Base-by-base conservation (phyloP, 2,329 filamentous ascomycete species). In the Zasmidium citrigriseum region DNA sequence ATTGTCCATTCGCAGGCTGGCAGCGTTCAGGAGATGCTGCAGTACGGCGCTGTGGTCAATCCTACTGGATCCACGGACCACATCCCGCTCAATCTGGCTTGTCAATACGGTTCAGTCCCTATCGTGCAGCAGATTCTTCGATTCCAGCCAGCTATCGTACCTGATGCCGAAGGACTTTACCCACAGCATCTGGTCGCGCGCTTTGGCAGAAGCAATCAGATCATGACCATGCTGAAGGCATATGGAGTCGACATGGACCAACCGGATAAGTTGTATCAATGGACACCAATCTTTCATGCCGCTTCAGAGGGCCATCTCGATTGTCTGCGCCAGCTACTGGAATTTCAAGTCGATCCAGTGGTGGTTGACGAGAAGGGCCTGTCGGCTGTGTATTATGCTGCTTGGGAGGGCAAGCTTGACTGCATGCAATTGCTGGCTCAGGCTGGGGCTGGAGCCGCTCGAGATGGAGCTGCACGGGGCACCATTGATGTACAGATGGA, bases 181-280 rank as follows among this genome's bases (percentile, higher is more conserved):
- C 95, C 95, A n/a, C 95, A 98, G 72, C 95, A 99, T 76, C 84
- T 98, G 29, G 93, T 98, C 20, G 93, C 95, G 22, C 85, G 95
- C 55, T 95, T 93, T 25, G 91, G 91, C 2, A 88, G 93, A 70
- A 89, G 87, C 0, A 89, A 92, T 1, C 83, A 90, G 55, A 83
- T 97, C 24, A 81, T 98, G 11, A 78, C 93, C 14, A 81, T 97
- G 41, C 81, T 99, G 12, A 89, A 92, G 72, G 82, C 89, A 52
- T 93, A 95, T 69, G 93, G 93, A 1, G 93, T 92, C 21, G 88
- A 99, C 72, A 82, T 99, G 46, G 86, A 99, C 69, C 93, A 98
- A 73, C 82, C 91, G 27, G 95, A 99, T 75, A 98, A 96, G 76
- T 82, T 99, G 16, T 98, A 98, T 68, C 91, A 93, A 60, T 99